These are phyloP conservation scores for Boeremia exigua DNA, from an alignment of 2,329 filamentous ascomycete species.

Conservation along the genomic window DNA sequence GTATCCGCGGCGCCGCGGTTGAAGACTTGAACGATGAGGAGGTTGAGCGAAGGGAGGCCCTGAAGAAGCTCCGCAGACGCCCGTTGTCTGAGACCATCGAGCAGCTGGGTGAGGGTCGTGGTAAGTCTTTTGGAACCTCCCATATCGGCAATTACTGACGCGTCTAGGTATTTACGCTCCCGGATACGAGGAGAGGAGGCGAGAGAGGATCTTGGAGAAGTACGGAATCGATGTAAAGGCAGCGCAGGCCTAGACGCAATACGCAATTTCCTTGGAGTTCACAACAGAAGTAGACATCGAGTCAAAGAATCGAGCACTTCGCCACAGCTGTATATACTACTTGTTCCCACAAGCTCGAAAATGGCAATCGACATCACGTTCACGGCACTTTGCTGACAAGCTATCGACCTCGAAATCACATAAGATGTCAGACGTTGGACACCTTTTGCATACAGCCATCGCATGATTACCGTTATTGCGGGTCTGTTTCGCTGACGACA, in stretches of 20 bases:
- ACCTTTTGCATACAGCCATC: no score
- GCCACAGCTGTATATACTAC: conserved; percentile 27
- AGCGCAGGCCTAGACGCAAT: conserved; percentile 31
- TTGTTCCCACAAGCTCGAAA: conserved; percentile 13
- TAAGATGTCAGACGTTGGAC: neutral
- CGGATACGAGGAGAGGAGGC: conserved; percentile 84
- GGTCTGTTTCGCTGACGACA: no score
- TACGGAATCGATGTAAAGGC: conserved; percentile 79
- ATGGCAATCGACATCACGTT: conserved; percentile 4
- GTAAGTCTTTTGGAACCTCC: conserved; percentile 55
- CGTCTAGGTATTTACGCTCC: conserved; percentile 75
- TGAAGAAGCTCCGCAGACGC: conserved; percentile 76
- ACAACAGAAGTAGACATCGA: conserved; percentile 23
- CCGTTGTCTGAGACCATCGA: conserved; percentile 80
- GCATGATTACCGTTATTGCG: no score
- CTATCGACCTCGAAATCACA: neutral
- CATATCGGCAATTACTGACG: conserved; percentile 4
- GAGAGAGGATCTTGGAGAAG: conserved; percentile 80
- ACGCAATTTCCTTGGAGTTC: conserved; percentile 30
- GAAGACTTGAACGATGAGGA: conserved; percentile 69
- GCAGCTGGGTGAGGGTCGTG: conserved; percentile 85
- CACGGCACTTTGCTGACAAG: neutral
- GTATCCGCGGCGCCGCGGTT: conserved; percentile 61
- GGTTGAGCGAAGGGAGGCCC: conserved; percentile 74
- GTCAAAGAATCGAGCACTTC: conserved; percentile 16